These are phyloP conservation scores for Geum urbanum DNA, from an alignment of 306 rosid species.

Conservation along the genomic window DNA sequence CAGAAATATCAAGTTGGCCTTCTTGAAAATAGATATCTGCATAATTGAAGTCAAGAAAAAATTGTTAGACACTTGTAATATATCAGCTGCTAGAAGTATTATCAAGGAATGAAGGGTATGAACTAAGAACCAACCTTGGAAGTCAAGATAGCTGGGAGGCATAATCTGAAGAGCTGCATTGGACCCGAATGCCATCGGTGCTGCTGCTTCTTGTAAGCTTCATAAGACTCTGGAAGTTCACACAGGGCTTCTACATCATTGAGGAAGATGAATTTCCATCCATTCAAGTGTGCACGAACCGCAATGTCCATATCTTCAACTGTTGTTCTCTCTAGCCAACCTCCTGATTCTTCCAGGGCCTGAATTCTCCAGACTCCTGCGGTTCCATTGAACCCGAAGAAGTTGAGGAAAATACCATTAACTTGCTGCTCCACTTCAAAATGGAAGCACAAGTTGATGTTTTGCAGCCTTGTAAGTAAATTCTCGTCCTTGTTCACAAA, in stretches of 20 bases:
- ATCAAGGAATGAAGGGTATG: background rate
- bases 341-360: conserved; percentile 96
- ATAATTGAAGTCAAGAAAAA: conserved; percentile 14
- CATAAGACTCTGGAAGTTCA: conserved; percentile 94
- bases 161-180: conserved; percentile 91
- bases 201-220: conserved; percentile 94
- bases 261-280: conserved; percentile 91
- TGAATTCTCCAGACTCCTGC: conserved; percentile 95
- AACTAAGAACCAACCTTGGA: conserved; percentile 50
- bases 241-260: conserved; percentile 91
- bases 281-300: conserved; percentile 84
- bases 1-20: conserved; percentile 80
- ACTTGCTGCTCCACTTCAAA: conserved; percentile 99
- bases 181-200: conserved; percentile 99
- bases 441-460: conserved; percentile 94
- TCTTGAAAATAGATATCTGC: conserved; percentile 87
- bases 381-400: conserved; percentile 98
- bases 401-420: conserved; percentile 76
- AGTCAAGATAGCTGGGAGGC: conserved; percentile 76
- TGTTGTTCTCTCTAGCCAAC: conserved; percentile 96
- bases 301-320: conserved; percentile 99
- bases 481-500: conserved; percentile 95
- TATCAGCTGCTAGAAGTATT: background rate
- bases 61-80: background rate
- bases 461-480: conserved; percentile 86